Conservation (phyloP, 495 filamentous ascomycete genomes). For the Eremomyces bilateralis region DNA sequence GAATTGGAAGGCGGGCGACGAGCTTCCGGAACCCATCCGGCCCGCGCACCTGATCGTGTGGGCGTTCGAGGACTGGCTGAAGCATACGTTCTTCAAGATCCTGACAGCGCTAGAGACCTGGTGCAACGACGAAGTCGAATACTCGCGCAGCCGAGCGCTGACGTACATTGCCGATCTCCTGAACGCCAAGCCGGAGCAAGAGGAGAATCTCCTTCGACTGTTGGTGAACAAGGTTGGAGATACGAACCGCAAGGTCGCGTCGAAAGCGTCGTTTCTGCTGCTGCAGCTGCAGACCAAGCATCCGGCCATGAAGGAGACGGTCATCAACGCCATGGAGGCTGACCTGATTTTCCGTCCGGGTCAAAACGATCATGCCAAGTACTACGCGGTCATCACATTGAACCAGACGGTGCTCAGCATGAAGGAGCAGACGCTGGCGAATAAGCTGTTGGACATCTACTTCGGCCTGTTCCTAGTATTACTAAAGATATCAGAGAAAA, state of each 20-base stretch:
- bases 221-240: constrained; percentile 94
- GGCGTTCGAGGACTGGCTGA: constrained; percentile 90
- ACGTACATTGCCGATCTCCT: constrained; percentile 78
- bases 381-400: constrained; percentile 87
- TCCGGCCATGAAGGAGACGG: constrained; percentile 76
- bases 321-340: constrained; percentile 62
- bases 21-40: constrained; percentile 45
- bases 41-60: constrained; percentile 62
- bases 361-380: constrained; percentile 71
- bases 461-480: constrained; percentile 64
- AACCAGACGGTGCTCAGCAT: constrained; percentile 84
- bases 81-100: constrained; percentile 75
- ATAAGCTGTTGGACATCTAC: constrained; percentile 68
- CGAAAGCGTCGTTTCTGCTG: constrained; percentile 71
- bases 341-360: constrained; percentile 75
- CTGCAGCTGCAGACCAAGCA: constrained; percentile 76
- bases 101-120: constrained; percentile 74
- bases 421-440: constrained; percentile 64
- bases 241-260: constrained; percentile 80
- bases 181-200: constrained; percentile 91
- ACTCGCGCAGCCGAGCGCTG: constrained; percentile 62
- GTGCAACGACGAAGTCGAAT: constrained; percentile 86
- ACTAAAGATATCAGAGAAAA: constrained; percentile 35
- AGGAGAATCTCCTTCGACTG: constrained; percentile 76
- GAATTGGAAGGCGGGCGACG: constrained; percentile 42